Conservation (phyloP, 2,329 filamentous ascomycete genomes). For the Ceratocystis harringtonii region DNA sequence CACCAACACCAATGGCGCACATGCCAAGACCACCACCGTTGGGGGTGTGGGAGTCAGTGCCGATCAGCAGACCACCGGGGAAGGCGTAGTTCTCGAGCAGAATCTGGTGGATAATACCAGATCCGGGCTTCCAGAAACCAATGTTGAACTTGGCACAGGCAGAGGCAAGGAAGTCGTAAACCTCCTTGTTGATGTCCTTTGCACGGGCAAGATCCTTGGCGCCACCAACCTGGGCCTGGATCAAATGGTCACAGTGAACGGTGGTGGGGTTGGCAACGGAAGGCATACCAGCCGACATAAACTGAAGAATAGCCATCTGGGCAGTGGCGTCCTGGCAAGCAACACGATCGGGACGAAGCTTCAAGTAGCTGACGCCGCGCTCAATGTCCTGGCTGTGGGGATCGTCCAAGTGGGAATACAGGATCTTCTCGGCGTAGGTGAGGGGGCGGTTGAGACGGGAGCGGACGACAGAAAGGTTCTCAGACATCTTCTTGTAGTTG, state of each 20-base stretch:
- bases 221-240: slow-evolving; percentile 90
- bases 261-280: slow-evolving; percentile 87
- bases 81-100: slow-evolving; percentile 98
- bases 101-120: slow-evolving; percentile 99
- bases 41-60: slow-evolving; percentile 94
- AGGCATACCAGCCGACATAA: slow-evolving; percentile 98
- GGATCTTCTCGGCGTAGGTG: slow-evolving; percentile 93
- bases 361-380: slow-evolving; percentile 89
- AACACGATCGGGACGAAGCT: slow-evolving; percentile 90
- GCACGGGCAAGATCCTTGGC: slow-evolving; percentile 86
- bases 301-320: slow-evolving; percentile 99
- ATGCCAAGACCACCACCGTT: slow-evolving; percentile 95
- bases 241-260: slow-evolving; percentile 98
- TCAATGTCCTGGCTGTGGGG: slow-evolving; percentile 92
- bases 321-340: slow-evolving; percentile 99
- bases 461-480: slow-evolving; percentile 88
- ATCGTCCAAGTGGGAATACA: slow-evolving; percentile 97
- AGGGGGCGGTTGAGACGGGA: slow-evolving; percentile 80
- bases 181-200: slow-evolving; percentile 92
- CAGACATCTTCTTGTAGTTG: slow-evolving; percentile 99
- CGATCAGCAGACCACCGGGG: slow-evolving; percentile 93
- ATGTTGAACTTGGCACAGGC: slow-evolving; percentile 99
- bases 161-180: slow-evolving; percentile 90
- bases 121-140: slow-evolving; percentile 97
- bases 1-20: slow-evolving; percentile 89